These are phyloP conservation scores for Aspergillus thermomutatus DNA, from an alignment of 2,329 filamentous ascomycete species.

Conservation along the genomic window DNA sequence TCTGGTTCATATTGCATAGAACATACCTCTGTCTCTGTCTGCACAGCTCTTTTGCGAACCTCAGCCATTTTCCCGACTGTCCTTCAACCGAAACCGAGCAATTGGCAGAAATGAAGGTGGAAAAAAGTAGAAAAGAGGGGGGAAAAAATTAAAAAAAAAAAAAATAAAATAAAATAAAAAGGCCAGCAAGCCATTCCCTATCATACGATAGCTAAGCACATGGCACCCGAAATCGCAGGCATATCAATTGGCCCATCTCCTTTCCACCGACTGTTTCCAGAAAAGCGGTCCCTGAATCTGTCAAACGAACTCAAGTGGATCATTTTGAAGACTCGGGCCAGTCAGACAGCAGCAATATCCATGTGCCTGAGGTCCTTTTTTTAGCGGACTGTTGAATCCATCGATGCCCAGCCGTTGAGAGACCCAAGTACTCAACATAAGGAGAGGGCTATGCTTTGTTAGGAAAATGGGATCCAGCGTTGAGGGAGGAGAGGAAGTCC, in stretches of 20 bases:
- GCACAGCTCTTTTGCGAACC: neutral
- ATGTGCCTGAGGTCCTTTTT: neutral
- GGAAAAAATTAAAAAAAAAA: neutral
- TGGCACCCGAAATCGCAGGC: neutral
- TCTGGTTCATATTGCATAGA: neutral
- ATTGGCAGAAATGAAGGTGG: neutral
- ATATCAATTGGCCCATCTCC: neutral
- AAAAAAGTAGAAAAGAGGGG: neutral
- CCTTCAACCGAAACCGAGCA: neutral
- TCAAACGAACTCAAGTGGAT: neutral
- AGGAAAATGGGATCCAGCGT: neutral
- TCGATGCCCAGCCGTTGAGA: neutral
- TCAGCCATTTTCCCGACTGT: neutral
- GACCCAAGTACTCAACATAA: neutral
- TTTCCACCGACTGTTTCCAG: neutral
- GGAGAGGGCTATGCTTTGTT: neutral
- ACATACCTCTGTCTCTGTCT: neutral
- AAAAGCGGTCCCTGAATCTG: neutral
- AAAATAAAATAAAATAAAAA: neutral
- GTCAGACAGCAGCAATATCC: neutral
- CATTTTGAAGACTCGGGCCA: neutral
- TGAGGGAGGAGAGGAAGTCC: neutral
- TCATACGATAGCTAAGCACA: neutral
- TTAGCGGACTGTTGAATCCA: neutral
- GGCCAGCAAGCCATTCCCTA: neutral